Percentiles rank a stretch among this genome's conserved stretches.
These are phyloP conservation scores for Flaveria ramosissima DNA, from an alignment of 129 eudicot species.

Conservation along the genomic window DNA sequence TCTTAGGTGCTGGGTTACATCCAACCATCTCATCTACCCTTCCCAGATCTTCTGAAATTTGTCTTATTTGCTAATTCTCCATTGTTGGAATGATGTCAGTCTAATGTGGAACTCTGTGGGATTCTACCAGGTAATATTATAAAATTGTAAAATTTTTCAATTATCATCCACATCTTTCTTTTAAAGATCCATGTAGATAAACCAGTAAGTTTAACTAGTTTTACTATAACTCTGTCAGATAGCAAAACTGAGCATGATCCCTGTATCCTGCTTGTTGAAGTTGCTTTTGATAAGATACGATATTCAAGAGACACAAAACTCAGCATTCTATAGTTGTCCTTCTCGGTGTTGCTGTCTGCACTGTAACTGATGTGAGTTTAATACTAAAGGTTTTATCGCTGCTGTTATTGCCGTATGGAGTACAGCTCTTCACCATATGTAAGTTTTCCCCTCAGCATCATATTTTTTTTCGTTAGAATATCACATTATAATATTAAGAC, in stretches of 20 bases:
- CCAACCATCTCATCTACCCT: conserved; percentile 63
- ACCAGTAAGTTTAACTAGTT: conserved; percentile 7
- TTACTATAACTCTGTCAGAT: conserved; percentile 44
- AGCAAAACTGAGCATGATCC: conserved; percentile 87
- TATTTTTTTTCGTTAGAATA: not conserved
- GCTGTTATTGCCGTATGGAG: conserved; percentile 84
- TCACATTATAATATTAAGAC: not conserved
- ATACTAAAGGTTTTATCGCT: conserved; percentile 73
- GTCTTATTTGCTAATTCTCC: conserved; percentile 75
- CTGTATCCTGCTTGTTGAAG: conserved; percentile 74
- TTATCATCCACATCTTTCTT: conserved; percentile 10
- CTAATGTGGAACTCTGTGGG: conserved; percentile 93
- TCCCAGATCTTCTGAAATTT: conserved; percentile 54
- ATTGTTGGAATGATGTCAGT: conserved; percentile 83
- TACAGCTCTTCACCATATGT: conserved; percentile 82
- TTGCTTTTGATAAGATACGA: conserved; percentile 60
- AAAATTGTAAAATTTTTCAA: not conserved
- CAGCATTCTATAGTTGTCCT: conserved; percentile 65
- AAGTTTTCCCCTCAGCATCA: conserved; percentile 32
- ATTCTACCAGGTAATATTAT: conserved; percentile 58
- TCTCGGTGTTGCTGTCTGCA: conserved; percentile 76
- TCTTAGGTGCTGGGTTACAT: conserved; percentile 67
- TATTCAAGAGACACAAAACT: conserved; percentile 82
- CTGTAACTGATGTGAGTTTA: conserved; percentile 80
- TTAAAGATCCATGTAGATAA: conserved; percentile 7